These are phyloP conservation scores for Epichloe elymi DNA, from an alignment of 2,329 filamentous ascomycete genomes.

Conservation along the genomic window DNA sequence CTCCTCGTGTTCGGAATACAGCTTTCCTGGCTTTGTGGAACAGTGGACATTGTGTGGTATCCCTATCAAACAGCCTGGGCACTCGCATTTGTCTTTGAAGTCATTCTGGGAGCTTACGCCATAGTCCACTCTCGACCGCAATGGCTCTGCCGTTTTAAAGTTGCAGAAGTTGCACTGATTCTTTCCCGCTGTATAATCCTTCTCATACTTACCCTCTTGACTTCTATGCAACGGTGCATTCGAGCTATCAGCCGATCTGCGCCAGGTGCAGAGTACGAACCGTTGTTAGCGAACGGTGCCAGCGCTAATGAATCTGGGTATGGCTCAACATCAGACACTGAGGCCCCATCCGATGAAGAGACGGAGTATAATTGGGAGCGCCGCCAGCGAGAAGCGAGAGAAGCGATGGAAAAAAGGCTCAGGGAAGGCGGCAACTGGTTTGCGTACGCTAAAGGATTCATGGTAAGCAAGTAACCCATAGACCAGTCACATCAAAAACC, in stretches of 20 bases:
- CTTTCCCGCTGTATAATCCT: constrained; percentile 10
- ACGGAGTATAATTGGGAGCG: constrained; percentile 43
- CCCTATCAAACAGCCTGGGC: constrained; percentile 51
- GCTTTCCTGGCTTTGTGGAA: constrained; percentile 38
- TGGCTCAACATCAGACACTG: constrained; percentile 28
- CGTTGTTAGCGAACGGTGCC: constrained; percentile 32
- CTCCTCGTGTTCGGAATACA: constrained; percentile 51
- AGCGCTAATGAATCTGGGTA: constrained; percentile 21
- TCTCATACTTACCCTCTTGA: constrained; percentile 19
- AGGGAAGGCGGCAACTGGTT: constrained; percentile 65
- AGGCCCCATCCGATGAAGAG: constrained; percentile 23
- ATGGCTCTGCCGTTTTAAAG: constrained; percentile 8
- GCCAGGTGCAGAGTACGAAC: constrained; percentile 44
- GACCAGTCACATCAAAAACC: not conserved
- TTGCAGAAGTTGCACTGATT: constrained; percentile 13
- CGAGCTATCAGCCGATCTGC: constrained; percentile 9
- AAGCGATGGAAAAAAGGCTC: constrained; percentile 53
- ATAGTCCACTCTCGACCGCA: constrained; percentile 3
- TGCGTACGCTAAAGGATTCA: constrained; percentile 62
- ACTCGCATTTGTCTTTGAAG: constrained; percentile 44
- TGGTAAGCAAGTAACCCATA: constrained; percentile 22
- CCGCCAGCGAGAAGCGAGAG: constrained; percentile 38
- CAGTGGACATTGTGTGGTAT: constrained; percentile 41
- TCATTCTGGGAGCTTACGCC: constrained; percentile 25
- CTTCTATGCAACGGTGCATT: constrained; percentile 15